Evolutionary conservation across 2,329 filamentous ascomycete genomes (phyloP).

Genomic region (Aspergillus sp.): DNA sequence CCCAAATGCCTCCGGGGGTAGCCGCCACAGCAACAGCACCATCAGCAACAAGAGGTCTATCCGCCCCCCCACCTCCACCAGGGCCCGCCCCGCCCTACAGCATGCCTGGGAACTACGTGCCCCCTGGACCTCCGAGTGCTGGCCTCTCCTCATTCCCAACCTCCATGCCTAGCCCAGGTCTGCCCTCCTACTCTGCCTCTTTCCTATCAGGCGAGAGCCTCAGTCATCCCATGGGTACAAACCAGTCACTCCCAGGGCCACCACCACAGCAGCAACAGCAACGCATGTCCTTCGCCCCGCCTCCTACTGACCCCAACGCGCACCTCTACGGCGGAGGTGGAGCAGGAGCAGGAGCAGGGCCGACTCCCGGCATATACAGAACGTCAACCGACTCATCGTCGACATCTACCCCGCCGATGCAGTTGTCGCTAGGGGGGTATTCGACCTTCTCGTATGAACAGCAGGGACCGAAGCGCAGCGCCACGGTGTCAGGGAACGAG

Average conservation of each 20-base stretch:
- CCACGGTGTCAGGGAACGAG: slow-evolving; percentile 27
- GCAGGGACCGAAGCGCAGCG: slow-evolving; percentile 21
- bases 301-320: slow-evolving; percentile 37
- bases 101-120: slow-evolving; percentile 32
- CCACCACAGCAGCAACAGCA: neutral
- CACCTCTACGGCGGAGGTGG: slow-evolving; percentile 30
- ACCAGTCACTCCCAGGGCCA: neutral
- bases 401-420: slow-evolving; percentile 25
- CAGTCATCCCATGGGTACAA: neutral
- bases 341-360: too few relatives aligned
- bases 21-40: neutral
- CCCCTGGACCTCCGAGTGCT: slow-evolving; percentile 38
- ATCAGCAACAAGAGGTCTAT: slow-evolving; percentile 9
- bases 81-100: slow-evolving; percentile 26
- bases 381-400: slow-evolving; percentile 8
- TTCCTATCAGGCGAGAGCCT: slow-evolving; percentile 21
- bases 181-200: slow-evolving; percentile 33
- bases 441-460: slow-evolving; percentile 47
- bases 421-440: slow-evolving; percentile 38
- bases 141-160: slow-evolving; percentile 32
- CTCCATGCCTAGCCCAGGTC: slow-evolving; percentile 28
- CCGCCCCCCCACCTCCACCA: slow-evolving; percentile 21
- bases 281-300: slow-evolving; percentile 32
- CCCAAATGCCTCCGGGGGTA: slow-evolving; percentile 25
- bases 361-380: neutral